Percentiles rank a stretch among this genome's conserved stretches.
Evolutionary conservation across 768 basidiomycete species (phyloP).

Genomic region (Lyophyllum semitale): DNA sequence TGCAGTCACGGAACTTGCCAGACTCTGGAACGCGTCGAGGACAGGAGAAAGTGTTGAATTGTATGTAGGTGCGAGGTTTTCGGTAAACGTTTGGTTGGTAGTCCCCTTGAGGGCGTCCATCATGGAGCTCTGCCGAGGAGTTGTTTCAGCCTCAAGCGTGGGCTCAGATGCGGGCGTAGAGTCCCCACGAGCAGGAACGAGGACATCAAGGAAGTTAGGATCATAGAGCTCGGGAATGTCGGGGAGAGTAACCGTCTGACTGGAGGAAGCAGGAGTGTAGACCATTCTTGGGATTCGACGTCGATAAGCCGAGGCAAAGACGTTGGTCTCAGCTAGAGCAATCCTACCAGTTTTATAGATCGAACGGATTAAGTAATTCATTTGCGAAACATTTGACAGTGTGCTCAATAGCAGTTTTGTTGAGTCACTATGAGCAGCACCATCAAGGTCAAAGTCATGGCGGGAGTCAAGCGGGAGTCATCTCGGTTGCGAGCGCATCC

Average conservation of each 20-base stretch:
- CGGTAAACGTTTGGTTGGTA: slow-evolving; percentile 47
- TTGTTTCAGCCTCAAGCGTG: not conserved
- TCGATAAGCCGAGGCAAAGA: not conserved
- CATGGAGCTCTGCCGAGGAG: slow-evolving; percentile 46
- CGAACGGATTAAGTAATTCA: not conserved
- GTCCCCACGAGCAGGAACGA: slow-evolving; percentile 42
- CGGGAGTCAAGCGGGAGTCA: too few species aligned
- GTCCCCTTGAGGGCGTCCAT: slow-evolving; percentile 52
- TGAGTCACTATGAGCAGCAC: not conserved
- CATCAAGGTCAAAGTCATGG: too few species aligned
- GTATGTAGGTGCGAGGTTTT: slow-evolving; percentile 53
- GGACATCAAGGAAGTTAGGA: slow-evolving; percentile 54
- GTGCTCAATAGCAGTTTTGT: not conserved
- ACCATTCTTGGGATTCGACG: slow-evolving; percentile 3
- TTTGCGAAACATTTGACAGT: not conserved
- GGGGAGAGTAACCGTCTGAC: slow-evolving; percentile 55
- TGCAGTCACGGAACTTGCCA: slow-evolving; percentile 28
- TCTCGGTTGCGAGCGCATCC: too few species aligned
- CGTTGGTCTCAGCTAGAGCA: not conserved
- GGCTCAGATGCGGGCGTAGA: not conserved
- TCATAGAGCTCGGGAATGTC: slow-evolving; percentile 59
- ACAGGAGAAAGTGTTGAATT: slow-evolving; percentile 50
- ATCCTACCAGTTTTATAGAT: not conserved
- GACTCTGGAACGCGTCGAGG: slow-evolving; percentile 58
- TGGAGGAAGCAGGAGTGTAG: slow-evolving; percentile 21